phyloP scores from a whole-genome alignment of 75 land plant genomes.

The Selaginella moellendorffii region DNA sequence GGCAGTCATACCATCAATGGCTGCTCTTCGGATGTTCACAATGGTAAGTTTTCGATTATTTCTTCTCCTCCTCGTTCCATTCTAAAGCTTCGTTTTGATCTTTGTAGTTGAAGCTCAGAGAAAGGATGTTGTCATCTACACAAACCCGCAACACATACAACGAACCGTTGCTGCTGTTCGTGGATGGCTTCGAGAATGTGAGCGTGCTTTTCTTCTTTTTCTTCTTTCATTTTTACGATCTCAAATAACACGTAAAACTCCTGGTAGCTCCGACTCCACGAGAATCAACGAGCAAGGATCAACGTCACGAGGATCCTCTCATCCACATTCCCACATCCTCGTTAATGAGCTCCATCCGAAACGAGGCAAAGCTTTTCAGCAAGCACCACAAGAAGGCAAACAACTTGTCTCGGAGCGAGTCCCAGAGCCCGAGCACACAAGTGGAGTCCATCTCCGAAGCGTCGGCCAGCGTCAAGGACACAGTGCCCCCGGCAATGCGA shows the following conservation, averaged over 20 bases:
- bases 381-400: neutral
- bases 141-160: neutral
- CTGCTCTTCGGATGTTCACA: too few species aligned
- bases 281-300: neutral
- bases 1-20: too few species aligned
- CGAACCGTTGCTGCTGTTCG: neutral
- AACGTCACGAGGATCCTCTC: neutral
- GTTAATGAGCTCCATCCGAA: neutral
- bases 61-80: too few species aligned
- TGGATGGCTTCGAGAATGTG: slow-evolving; percentile 1
- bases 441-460: neutral
- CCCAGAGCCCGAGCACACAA: too few species aligned
- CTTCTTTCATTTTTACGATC: neutral
- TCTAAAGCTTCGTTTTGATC: too few species aligned
- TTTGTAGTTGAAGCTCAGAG: neutral
- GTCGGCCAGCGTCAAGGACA: neutral
- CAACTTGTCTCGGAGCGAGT: neutral
- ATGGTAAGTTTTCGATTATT: too few species aligned
- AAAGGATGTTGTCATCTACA: neutral
- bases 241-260: neutral
- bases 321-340: neutral
- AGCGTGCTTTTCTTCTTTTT: neutral
- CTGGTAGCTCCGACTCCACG: neutral
- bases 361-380: neutral
- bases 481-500: neutral